Evolutionary conservation across 2,329 filamentous ascomycete species (phyloP), one percentile per base, ranked within the genome.

Genomic region (Setomelanomma holmii): DNA sequence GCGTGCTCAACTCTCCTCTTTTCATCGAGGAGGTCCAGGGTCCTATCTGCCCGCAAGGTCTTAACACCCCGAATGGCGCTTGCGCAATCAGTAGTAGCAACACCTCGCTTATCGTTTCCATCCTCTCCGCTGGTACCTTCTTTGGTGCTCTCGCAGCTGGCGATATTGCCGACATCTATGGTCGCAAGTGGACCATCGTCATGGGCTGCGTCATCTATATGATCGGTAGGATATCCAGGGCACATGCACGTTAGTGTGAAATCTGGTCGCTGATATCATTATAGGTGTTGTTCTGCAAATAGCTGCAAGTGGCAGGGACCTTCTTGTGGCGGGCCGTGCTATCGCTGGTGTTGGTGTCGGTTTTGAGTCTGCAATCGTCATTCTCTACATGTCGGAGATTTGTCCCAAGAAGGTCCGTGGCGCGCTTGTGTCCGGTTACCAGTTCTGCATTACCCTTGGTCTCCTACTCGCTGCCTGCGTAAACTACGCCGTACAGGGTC

Each of bases 361-460:
- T 66, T 80, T 90, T 56, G 83, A 91, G 48, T 89, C 88, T 20
- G 87, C 88, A 49, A 76, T 79, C 65, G 79, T 80, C 65, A 80
- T 81, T 54, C 64, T 81, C 47, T 80, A 95, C 84, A 93, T 95
- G 90, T 91, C 89, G 45, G 90, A 93, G 78, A 92, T 93, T 73
- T 75, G 79, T 84, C 72, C 72, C 40, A 62, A 63, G 71, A 92
- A 91, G 77, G 87, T 95, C 62, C 86, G 90, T 72, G 89, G 89
- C 71, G 87, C 89, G 49, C 81, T 93, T 46, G 89, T 93, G 27
- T 85, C 89, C 3, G 56, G 56, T 10, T 93, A 93, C 80, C 90
- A 93, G 74, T 92, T 92, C 81, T 91, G 87, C 76, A 88, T 93
- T 71, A 93, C 89, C 60, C 83, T 93, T 60, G 90, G 90, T 79